Conservation (phyloP, 2,329 filamentous ascomycete species). For the Escovopsis sp. region DNA sequence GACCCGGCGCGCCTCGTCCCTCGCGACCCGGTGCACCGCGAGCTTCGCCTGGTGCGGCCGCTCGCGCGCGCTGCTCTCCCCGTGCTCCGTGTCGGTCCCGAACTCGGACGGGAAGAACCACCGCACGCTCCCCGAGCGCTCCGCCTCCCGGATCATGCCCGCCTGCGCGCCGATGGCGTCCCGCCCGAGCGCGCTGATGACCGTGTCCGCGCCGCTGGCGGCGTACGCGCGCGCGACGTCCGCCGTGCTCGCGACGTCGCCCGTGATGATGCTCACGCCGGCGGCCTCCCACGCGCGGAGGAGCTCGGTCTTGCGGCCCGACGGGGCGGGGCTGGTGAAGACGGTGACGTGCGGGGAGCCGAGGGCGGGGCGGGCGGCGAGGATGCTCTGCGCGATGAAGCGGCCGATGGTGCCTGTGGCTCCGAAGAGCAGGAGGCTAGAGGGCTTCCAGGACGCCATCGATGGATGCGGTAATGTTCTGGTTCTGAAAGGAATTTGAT, state of each 20-base stretch:
- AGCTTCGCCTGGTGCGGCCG: conserved; percentile 57
- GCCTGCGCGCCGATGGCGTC: conserved; percentile 47
- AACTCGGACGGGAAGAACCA: conserved; percentile 58
- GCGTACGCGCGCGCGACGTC: conserved; percentile 44
- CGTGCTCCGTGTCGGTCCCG: conserved; percentile 50
- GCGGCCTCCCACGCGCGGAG: conserved; percentile 1
- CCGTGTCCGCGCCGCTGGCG: conserved; percentile 43
- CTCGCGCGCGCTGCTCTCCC: conserved; percentile 40
- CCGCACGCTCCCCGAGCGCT: conserved; percentile 35
- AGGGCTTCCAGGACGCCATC: conserved; percentile 1
- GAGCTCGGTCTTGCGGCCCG: conserved; percentile 1
- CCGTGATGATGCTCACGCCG: conserved; percentile 11
- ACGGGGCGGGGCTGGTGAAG: conserved; percentile 12
- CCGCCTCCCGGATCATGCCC: conserved; percentile 44
- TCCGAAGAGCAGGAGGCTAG: conserved; percentile 14
- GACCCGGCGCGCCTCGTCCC: conserved; percentile 35
- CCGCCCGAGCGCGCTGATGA: conserved; percentile 51
- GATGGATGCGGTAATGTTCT: no score
- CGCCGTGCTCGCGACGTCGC: conserved; percentile 22
- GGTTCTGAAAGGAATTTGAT: no score
- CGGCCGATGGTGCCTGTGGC: conserved; percentile 27
- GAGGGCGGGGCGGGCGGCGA: conserved; percentile 20
- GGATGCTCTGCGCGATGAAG: conserved; percentile 25
- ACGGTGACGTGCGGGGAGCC: conserved; percentile 16
- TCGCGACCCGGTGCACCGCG: conserved; percentile 47